A percentile compares a stretch with the other conserved stretches of the same genome.
Conservation (phyloP, 1,284 basidiomycete species). For the Ceraceosorus guamensis region DNA sequence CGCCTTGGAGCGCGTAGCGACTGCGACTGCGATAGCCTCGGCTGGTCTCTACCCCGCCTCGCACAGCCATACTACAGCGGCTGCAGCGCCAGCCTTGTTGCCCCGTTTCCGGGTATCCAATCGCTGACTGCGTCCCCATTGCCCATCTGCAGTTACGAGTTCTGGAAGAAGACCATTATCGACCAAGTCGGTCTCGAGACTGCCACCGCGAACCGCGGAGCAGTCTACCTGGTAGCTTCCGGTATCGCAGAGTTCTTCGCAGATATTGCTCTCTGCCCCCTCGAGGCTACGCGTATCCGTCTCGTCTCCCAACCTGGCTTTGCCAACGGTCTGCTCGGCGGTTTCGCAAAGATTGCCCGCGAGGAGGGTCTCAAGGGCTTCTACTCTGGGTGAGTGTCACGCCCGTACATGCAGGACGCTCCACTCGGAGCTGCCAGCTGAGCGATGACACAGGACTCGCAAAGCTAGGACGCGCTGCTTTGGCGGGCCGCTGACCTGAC, state of each 20-base stretch:
- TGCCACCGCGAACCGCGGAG: conserved; percentile 43
- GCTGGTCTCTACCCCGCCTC: neutral
- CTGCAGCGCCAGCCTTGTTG: neutral
- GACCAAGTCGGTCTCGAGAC: conserved; percentile 43
- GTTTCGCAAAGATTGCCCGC: conserved; percentile 39
- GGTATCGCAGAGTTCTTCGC: conserved; percentile 48
- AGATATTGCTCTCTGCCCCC: conserved; percentile 48
- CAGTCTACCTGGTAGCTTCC: conserved; percentile 46
- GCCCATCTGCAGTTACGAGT: conserved; percentile 33
- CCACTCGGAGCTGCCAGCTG: neutral
- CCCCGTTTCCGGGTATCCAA: neutral
- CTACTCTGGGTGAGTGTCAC: conserved; percentile 27
- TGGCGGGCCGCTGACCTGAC: too few species aligned
- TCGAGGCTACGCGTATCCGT: conserved; percentile 49
- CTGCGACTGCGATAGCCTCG: too few species aligned
- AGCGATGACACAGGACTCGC: neutral
- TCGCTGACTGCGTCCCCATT: neutral
- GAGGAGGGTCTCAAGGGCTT: conserved; percentile 47
- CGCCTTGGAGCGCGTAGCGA: neutral
- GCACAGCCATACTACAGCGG: neutral
- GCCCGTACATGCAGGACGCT: neutral
- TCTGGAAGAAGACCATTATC: conserved; percentile 47
- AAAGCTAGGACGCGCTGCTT: neutral
- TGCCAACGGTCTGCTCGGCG: conserved; percentile 45
- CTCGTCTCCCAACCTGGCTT: conserved; percentile 47